These are phyloP conservation scores for Lactarius deliciosus DNA, from an alignment of 768 basidiomycete genomes.

Conservation along the genomic window DNA sequence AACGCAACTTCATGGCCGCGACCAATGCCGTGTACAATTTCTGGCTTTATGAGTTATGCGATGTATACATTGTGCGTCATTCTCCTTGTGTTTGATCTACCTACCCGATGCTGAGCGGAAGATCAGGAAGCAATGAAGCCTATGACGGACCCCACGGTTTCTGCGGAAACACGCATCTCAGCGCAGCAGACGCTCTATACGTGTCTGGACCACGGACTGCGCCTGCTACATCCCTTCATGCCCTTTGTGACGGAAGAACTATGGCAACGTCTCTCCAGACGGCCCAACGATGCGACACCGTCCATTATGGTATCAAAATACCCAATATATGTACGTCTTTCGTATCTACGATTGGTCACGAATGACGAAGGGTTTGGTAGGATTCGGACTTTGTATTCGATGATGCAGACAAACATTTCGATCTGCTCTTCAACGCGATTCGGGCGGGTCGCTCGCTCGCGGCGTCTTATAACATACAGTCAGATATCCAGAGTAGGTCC, in stretches of 20 bases:
- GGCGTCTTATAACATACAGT: slow-evolving; percentile 86
- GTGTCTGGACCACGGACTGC: slow-evolving; percentile 87
- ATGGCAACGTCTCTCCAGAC: slow-evolving; percentile 92
- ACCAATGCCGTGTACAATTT: slow-evolving; percentile 86
- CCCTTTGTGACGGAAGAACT: slow-evolving; percentile 98
- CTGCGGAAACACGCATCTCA: slow-evolving; percentile 63
- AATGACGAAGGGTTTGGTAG: slow-evolving; percentile 38
- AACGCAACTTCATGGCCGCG: slow-evolving; percentile 91
- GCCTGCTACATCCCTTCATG: slow-evolving; percentile 96
- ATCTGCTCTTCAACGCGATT: slow-evolving; percentile 72
- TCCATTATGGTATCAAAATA: slow-evolving; percentile 90
- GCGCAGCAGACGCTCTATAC: slow-evolving; percentile 96
- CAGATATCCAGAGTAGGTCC: slow-evolving; percentile 72
- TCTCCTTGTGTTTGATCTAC: not conserved
- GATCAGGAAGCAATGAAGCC: slow-evolving; percentile 96
- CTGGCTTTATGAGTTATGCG: slow-evolving; percentile 99
- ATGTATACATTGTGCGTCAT: slow-evolving; percentile 87
- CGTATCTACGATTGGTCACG: not conserved
- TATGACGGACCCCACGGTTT: slow-evolving; percentile 81
- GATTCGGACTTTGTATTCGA: slow-evolving; percentile 59
- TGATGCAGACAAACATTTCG: slow-evolving; percentile 81
- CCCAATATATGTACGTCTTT: slow-evolving; percentile 68
- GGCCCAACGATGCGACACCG: slow-evolving; percentile 75
- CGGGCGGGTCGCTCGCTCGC: slow-evolving; percentile 82
- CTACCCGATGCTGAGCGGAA: not conserved